Conservation (phyloP, 169 alveolate species). For the Plasmodium gaboni region DNA sequence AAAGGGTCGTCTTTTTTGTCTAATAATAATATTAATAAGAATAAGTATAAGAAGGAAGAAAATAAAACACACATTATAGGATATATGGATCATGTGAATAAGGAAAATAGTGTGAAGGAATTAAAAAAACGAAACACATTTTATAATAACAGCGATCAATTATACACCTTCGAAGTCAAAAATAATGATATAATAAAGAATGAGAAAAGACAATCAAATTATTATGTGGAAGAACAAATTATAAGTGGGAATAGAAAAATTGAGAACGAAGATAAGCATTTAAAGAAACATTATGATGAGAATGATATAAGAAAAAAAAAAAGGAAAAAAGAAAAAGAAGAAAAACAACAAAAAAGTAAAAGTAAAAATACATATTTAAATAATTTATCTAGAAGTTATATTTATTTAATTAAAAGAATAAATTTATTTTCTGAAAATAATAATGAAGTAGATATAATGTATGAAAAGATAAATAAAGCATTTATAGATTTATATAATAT, state of each 20-base stretch:
- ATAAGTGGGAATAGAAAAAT: too few relatives aligned
- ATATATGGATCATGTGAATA: background rate
- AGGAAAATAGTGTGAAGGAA: background rate
- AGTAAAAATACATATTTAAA: slow-evolving; percentile 55
- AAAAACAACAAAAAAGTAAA: slow-evolving; percentile 40
- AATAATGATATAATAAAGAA: background rate
- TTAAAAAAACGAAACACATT: background rate
- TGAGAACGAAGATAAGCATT: too few relatives aligned
- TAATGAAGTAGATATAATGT: slow-evolving; percentile 51
- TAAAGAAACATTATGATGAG: too few relatives aligned
- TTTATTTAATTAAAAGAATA: slow-evolving; percentile 64
- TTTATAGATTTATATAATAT: slow-evolving; percentile 56
- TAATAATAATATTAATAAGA: too few relatives aligned
- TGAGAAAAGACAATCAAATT: background rate
- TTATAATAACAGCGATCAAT: background rate
- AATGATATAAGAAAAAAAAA: background rate
- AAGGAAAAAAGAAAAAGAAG: slow-evolving; percentile 33
- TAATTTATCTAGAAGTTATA: slow-evolving; percentile 62
- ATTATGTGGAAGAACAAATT: too few relatives aligned
- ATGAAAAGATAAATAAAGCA: slow-evolving; percentile 63
- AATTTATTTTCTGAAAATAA: slow-evolving; percentile 61
- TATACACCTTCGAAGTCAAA: background rate
- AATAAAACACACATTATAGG: too few relatives aligned
- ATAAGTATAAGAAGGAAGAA: too few relatives aligned
- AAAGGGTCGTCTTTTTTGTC: background rate